Conservation (phyloP, 495 filamentous ascomycete genomes). For the Penicillium mononematosum region DNA sequence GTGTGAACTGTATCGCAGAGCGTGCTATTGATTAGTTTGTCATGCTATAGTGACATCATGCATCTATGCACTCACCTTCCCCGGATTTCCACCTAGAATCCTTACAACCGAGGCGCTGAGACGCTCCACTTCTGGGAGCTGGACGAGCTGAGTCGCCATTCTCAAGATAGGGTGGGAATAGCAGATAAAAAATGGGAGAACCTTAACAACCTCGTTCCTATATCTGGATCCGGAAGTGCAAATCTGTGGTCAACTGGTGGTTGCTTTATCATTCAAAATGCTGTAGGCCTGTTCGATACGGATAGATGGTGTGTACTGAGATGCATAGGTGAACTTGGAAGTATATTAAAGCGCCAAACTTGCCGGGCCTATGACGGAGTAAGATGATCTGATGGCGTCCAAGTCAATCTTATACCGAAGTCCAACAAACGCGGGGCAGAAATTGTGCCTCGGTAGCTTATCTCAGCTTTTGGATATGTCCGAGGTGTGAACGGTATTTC, state of each 20-base stretch:
- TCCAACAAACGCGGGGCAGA: constrained; percentile 19
- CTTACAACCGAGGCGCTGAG: constrained; percentile 66
- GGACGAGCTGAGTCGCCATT: constrained; percentile 50
- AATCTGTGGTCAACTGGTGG: not conserved
- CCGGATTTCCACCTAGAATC: constrained; percentile 78
- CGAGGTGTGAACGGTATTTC: not conserved
- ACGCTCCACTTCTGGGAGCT: constrained; percentile 63
- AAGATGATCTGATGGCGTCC: constrained; percentile 6
- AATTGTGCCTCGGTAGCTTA: constrained; percentile 33
- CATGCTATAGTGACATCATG: not conserved
- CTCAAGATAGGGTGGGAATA: not conserved
- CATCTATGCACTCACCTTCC: constrained; percentile 54
- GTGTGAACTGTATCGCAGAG: constrained; percentile 41
- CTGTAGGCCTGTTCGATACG: not conserved
- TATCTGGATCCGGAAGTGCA: not conserved
- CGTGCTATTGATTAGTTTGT: constrained; percentile 3
- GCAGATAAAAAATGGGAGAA: not conserved
- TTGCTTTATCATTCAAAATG: not conserved
- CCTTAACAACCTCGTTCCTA: not conserved
- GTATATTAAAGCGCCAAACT: not conserved
- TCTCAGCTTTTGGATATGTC: constrained; percentile 19
- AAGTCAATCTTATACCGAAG: not conserved
- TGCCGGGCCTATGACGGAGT: constrained; percentile 5
- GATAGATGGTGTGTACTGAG: not conserved
- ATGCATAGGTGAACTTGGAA: not conserved